Evolutionary conservation across 345 rosid genomes (phyloP), one percentile per base, ranked within the genome.

Genomic region (Jatropha curcas): DNA sequence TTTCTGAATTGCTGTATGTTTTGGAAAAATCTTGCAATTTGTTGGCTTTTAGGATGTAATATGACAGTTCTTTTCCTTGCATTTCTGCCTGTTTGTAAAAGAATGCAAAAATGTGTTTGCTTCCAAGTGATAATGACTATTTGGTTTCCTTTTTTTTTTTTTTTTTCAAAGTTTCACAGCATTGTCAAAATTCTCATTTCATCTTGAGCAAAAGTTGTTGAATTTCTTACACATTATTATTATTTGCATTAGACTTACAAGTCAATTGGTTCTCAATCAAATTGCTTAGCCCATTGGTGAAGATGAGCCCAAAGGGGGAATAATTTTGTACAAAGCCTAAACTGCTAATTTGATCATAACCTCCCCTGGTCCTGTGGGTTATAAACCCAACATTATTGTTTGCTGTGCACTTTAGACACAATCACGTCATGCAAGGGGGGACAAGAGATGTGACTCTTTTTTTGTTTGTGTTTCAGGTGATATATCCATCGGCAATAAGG

Each of bases 401-500:
- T 64, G 33, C 5, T 64, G 13, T 64, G 52, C 52, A 13, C 14
- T 64, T 3, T 64, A 14, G 24, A 24, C 6, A 22, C 52, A 19
- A 19, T 30, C 16, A 8, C 27, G 60, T 63, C 39, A n/a, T 31
- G 25, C 27, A 1, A 4, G 35, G 52, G 35, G 52, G 41, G 65
- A 19, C 33, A 13, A 7, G 24, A 68, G 28, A 28, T 52, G 48
- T 31, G n/a, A 48, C 41, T 39, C 34, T 4, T 31, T 48, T 56
- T 4, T 9, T 52, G 64, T 71, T 66, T 56, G 41, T 80, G 24
- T 68, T 75, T 58, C 79, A 89, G 97, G 90, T 77, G 82, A 73
- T 74, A 57, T 30, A 33, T 65, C 84, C 55, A 39, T 59, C 53
- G 61, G 63, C 46, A 58, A 61, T 43, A 67, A 66, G 83, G 64